Base-by-base conservation (phyloP, 2,329 filamentous ascomycete genomes). In the Fusarium succisae region DNA sequence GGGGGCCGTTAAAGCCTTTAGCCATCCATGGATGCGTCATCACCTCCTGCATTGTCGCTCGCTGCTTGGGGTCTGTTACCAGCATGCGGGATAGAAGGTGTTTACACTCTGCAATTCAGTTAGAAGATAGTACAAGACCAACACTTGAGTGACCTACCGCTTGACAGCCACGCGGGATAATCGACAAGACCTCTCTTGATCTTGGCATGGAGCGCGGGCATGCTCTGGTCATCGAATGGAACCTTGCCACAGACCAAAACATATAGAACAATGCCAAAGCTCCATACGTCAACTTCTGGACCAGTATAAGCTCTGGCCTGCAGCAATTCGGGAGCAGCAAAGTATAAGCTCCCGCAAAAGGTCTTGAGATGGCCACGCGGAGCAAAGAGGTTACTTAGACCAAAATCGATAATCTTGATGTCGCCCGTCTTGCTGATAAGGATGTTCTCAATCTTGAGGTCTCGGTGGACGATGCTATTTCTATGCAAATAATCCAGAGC, bases 341-440 rank as follows among this genome's bases (percentile, higher is more conserved):
- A 99, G 82, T 99, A 99, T 43, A 99, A 86, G 86, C 95, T 98
- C 53, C 96, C 96, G 79, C 96, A 99, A 80, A 98, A 99, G 1
- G 96, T 99, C 84, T 98, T 98, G 66, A 98, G 88, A 72, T 97
- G 92, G 70, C 89, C 90, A 50, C 92, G 88, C 1, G 96, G 96
- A 12, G 94, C 92, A 83, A 98, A 99, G 9, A 98, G 89, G 79
- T 99, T 99, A 86, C 96, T 98, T 62, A 99, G 87, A 37, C 96
- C 96, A 82, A 99, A 99, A 81, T 99, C 96, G 77, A 99, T 99
- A 78, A 99, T 98, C 82, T 98, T 98, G 84, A 99, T 99, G 81
- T 99, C 96, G 45, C 96, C 96, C 5, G 94, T 98, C 86, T 98
- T 98, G 87, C 95, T 98, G 84, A 99, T 99, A 70, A 99, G 89